These are phyloP conservation scores for Thermoascus crustaceus DNA, from an alignment of 2,329 filamentous ascomycete species.

Conservation along the genomic window DNA sequence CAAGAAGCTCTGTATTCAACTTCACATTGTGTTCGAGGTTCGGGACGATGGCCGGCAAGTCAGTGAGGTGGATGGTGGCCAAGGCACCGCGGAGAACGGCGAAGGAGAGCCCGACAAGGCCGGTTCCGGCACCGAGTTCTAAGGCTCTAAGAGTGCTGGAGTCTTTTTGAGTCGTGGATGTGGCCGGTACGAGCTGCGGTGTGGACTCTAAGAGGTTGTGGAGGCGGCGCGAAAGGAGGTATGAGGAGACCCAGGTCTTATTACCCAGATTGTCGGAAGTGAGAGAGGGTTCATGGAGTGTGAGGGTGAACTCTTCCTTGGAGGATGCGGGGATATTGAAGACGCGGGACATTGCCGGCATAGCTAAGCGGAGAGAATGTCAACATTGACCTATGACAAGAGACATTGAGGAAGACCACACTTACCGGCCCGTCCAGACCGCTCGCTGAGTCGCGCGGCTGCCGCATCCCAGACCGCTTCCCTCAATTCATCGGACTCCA, in stretches of 20 bases:
- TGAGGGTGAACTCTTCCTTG: slow-evolving; percentile 50
- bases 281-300: slow-evolving; percentile 75
- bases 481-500: slow-evolving; percentile 35
- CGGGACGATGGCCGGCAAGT: slow-evolving; percentile 72
- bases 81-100: slow-evolving; percentile 55
- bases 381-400: slow-evolving; percentile 6
- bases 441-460: slow-evolving; percentile 70
- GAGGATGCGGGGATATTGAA: slow-evolving; percentile 49
- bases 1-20: slow-evolving; percentile 53
- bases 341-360: slow-evolving; percentile 54
- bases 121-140: slow-evolving; percentile 84
- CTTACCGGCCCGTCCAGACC: slow-evolving; percentile 67
- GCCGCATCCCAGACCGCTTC: slow-evolving; percentile 62
- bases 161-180: slow-evolving; percentile 13
- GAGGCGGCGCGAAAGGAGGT: slow-evolving; percentile 70
- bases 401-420: slow-evolving; percentile 6
- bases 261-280: slow-evolving; percentile 82
- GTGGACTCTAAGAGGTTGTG: slow-evolving; percentile 31
- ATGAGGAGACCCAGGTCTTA: slow-evolving; percentile 94
- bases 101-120: slow-evolving; percentile 79
- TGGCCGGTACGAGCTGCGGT: slow-evolving; percentile 22
- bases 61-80: slow-evolving; percentile 64
- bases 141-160: slow-evolving; percentile 41
- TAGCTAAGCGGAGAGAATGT: slow-evolving; percentile 35
- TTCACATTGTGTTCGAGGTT: slow-evolving; percentile 71